Evolutionary conservation across 176 grass and related monocot species (phyloP), one percentile per base, ranked within the genome.

Genomic region (Saccharum spontaneum): DNA sequence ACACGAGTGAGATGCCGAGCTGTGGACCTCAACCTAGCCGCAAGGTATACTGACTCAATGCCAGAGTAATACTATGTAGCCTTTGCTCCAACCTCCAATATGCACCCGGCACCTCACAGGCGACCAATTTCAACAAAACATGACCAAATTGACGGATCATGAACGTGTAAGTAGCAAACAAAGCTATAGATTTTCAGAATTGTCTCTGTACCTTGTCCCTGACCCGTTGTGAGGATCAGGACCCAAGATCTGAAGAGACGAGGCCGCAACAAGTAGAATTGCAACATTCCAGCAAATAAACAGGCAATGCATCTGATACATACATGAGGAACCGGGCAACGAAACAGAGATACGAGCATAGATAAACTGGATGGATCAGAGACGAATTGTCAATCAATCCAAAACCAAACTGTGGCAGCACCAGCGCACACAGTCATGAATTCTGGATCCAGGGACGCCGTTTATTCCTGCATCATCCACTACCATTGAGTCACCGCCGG

Each of bases 381-480:
- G 3, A 49, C n/a, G 6, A 28, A 12, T 8, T 28, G 23, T 30
- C 41, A 22, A 33, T 31, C 2, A 67, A 43, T 16, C 23, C 77
- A 46, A 33, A 45, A 68, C 3, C 20, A 26, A 39, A n/a, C 20
- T 39, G 65, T 14, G 17, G 7, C 30, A 55, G 14, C 8, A 52
- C 14, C 1, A 52, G 45, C 22, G 52, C 79, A 13, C 30, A 70
- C 34, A 18, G 37, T 39, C 49, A 9, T 4, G 20, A 52, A 17
- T 54, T 2, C 44, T 20, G 72, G 36, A 82, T 82, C 48, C 31
- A 77, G 6, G 18, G 49, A 22, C 18, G 22, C 48, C 9, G 20
- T 10, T 81, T 81, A 70, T 82, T 80, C 33, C 26, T n/a, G 41
- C 77, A 44, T 28, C 43, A 49, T 34, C 46, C 67, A 71, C 67